Evolutionary conservation across 768 basidiomycete genomes (phyloP).

Genomic region (Kwoniella sp.): DNA sequence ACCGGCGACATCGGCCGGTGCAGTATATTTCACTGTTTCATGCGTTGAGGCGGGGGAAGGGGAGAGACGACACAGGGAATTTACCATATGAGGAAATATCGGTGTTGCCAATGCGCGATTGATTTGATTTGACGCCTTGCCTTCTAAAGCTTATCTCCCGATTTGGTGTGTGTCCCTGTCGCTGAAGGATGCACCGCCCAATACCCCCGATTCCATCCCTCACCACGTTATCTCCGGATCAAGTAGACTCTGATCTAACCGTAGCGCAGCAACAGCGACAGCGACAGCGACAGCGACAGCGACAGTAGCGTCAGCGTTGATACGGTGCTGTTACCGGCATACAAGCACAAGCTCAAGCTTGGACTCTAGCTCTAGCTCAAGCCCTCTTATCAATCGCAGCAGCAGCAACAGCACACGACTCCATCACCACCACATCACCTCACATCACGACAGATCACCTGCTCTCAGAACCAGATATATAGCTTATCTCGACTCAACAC

Average conservation of each 20-base stretch:
- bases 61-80: background rate
- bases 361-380: background rate
- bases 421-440: background rate
- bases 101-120: background rate
- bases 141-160: too few relatives aligned
- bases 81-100: background rate
- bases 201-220: background rate
- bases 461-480: constrained; percentile 5
- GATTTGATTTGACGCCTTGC: background rate
- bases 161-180: constrained; percentile 15
- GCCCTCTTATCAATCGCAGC: background rate
- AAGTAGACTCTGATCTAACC: constrained; percentile 12
- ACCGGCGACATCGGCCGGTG: constrained; percentile 5
- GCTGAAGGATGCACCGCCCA: too few relatives aligned
- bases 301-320: too few relatives aligned
- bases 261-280: background rate
- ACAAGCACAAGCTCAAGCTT: too few relatives aligned
- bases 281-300: too few relatives aligned
- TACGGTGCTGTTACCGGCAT: too few relatives aligned
- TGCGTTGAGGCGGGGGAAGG: too few relatives aligned
- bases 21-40: too few relatives aligned
- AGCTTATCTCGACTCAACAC: background rate
- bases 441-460: constrained; percentile 18
- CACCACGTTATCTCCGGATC: constrained; percentile 21
- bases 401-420: background rate